Evolutionary conservation across 352 stramenopile species (phyloP).

Genomic region (Phytopythium chamaehyphon): DNA sequence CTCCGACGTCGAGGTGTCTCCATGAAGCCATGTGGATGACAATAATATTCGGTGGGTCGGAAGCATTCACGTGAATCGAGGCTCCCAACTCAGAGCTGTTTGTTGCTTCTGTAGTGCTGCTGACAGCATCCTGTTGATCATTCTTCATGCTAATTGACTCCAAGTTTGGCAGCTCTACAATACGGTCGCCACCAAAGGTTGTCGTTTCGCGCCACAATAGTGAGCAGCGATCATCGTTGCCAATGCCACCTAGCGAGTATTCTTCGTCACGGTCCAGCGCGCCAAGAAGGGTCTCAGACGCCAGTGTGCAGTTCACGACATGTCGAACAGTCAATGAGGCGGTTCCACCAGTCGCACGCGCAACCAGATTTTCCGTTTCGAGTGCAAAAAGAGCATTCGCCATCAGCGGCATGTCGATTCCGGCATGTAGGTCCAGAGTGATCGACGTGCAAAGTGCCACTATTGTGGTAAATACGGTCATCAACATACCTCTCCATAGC

Average conservation of each 20-base stretch:
- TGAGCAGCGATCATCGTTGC: slow-evolving; percentile 61
- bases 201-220: slow-evolving; percentile 64
- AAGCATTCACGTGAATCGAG: not conserved
- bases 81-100: slow-evolving; percentile 1
- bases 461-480: slow-evolving; percentile 21
- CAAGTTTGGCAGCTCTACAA: slow-evolving; percentile 31
- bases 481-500: slow-evolving; percentile 22
- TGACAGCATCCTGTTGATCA: slow-evolving; percentile 5
- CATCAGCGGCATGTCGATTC: slow-evolving; percentile 73
- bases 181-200: slow-evolving; percentile 39
- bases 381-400: slow-evolving; percentile 64
- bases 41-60: slow-evolving; percentile 54
- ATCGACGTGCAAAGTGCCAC: slow-evolving; percentile 43
- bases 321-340: slow-evolving; percentile 21
- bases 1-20: slow-evolving; percentile 58
- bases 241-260: slow-evolving; percentile 36
- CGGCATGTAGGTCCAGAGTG: slow-evolving; percentile 31
- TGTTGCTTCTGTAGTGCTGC: not conserved
- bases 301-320: slow-evolving; percentile 63
- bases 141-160: slow-evolving; percentile 5
- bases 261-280: slow-evolving; percentile 40
- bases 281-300: slow-evolving; percentile 38
- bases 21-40: slow-evolving; percentile 76
- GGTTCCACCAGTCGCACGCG: slow-evolving; percentile 22
- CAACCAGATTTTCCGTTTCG: slow-evolving; percentile 52